phyloP scores from a whole-genome alignment of 2,329 filamentous ascomycete species.

The Dothideomycetidae sp. region DNA sequence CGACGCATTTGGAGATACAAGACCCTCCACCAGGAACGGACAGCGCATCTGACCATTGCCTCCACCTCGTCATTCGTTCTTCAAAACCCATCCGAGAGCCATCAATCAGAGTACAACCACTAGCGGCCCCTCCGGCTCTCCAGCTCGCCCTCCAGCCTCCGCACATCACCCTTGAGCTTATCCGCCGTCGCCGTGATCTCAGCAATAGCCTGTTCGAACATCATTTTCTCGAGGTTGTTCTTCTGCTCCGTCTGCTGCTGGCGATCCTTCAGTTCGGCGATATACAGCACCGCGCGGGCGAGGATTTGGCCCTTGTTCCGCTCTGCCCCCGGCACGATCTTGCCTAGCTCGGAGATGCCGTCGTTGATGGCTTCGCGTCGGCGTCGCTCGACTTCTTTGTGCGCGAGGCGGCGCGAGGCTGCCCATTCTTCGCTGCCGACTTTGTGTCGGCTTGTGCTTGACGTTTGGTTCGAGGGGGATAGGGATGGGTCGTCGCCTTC shows the following conservation, averaged over 20 bases:
- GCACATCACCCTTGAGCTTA: slow-evolving; percentile 68
- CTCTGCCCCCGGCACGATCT: slow-evolving; percentile 93
- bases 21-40: no score
- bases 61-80: no score
- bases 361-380: slow-evolving; percentile 97
- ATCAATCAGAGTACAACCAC: no score
- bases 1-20: no score
- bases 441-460: slow-evolving; percentile 48
- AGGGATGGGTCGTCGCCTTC: no score
- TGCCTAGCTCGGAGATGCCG: slow-evolving; percentile 93
- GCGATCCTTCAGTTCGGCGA: slow-evolving; percentile 86
- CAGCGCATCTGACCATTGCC: no score
- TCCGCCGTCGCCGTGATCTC: slow-evolving; percentile 80
- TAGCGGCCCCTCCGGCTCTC: slow-evolving; percentile 75
- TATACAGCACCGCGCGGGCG: slow-evolving; percentile 85
- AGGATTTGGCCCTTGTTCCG: slow-evolving; percentile 98
- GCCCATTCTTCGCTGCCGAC: slow-evolving; percentile 99
- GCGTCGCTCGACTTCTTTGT: slow-evolving; percentile 98
- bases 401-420: slow-evolving; percentile 90
- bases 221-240: slow-evolving; percentile 79
- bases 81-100: no score
- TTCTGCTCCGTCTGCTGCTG: slow-evolving; percentile 89
- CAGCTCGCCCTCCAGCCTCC: slow-evolving; percentile 61
- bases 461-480: no score
- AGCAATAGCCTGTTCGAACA: slow-evolving; percentile 76